Base-by-base conservation (phyloP, 1,139 yeast genomes). In the Arxiozyma slooffiae region DNA sequence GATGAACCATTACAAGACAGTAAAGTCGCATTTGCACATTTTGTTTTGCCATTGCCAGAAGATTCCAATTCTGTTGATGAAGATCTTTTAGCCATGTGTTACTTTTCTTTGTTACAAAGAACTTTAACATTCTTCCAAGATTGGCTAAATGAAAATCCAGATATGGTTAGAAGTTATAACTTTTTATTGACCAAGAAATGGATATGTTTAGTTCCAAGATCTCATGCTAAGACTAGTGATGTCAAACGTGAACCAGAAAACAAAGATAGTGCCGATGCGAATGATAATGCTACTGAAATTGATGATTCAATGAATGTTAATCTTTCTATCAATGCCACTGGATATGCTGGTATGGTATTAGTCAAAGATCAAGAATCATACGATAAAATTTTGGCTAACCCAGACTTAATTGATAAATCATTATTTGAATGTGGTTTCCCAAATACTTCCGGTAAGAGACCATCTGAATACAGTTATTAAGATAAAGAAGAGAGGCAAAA, bases 151-250 rank as follows among this genome's bases (percentile, higher is more conserved):
- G 79, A 71, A 17, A 58, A 55, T 40, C 66, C 66, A n/a, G 57
- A 57, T 14, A 45, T 58, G 48, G 52, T 47, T 14, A 53, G 58
- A 53, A 83, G 94, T 34, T 90, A 87, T 69, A 92, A 92, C 63
- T 79, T 90, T 41, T 69, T 88, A 46, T 79, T 90, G 76, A 88
- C 95, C 41, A 80, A 81, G 50, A 76, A 80, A 50, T 90, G 92
- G 85, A 78, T 90, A 71, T 78, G 89, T 78, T 67, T 86, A 42
- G 83, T 89, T n/a, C 97, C 97, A 24, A 78, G 97, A 60, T 73
- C 82, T 5, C 62, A 64, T 17, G 69, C 75, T 16, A 52, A 51
- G 36, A 48, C 53, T 5, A 38, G 41, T 11, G 17, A 45, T 20
- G 23, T 23, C 14, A 30, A 42, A 18, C 36, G 20, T 5, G 45